Percentiles rank a stretch among this genome's conserved stretches.
phyloP scores from a whole-genome alignment of 106 monocot genomes.

The Dioscorea dumetorum region DNA sequence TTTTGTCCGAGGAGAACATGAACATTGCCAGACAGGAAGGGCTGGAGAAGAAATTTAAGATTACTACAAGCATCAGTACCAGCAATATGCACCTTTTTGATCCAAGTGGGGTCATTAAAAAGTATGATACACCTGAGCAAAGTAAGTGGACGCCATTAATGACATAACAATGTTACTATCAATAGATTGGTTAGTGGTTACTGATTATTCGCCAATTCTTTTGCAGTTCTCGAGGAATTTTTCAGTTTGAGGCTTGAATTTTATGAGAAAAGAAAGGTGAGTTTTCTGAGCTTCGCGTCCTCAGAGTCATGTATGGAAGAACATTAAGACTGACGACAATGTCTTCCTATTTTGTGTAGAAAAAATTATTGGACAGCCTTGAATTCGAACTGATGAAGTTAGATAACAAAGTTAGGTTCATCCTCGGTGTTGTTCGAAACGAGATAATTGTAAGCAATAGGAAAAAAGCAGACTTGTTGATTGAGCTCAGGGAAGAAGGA shows the following conservation, averaged over 20 bases:
- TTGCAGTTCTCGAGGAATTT: constrained; percentile 83
- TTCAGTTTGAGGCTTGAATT: constrained; percentile 53
- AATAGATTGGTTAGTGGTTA: not conserved
- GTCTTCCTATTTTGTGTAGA: constrained; percentile 24
- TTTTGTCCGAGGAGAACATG: constrained; percentile 73
- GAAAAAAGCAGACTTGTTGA: constrained; percentile 60
- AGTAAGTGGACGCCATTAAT: constrained; percentile 34
- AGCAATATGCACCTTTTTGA: constrained; percentile 99
- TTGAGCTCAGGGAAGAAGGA: constrained; percentile 66
- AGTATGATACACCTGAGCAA: constrained; percentile 82
- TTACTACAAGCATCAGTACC: constrained; percentile 68
- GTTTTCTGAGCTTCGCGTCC: not conserved
- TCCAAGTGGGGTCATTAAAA: constrained; percentile 66
- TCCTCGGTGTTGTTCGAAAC: constrained; percentile 61
- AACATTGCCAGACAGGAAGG: constrained; percentile 66
- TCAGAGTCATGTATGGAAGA: not conserved
- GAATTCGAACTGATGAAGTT: constrained; percentile 68
- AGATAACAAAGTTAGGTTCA: constrained; percentile 83
- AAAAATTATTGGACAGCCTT: constrained; percentile 49
- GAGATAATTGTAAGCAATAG: constrained; percentile 67
- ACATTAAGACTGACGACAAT: not conserved
- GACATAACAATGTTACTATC: not conserved
- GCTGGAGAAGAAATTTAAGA: constrained; percentile 82
- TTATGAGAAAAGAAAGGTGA: constrained; percentile 88
- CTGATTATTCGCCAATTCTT: not conserved